Percentiles rank a stretch among this genome's conserved stretches.
Evolutionary conservation across 78 protist genomes (phyloP).

Genomic region (Acrasis kona): DNA sequence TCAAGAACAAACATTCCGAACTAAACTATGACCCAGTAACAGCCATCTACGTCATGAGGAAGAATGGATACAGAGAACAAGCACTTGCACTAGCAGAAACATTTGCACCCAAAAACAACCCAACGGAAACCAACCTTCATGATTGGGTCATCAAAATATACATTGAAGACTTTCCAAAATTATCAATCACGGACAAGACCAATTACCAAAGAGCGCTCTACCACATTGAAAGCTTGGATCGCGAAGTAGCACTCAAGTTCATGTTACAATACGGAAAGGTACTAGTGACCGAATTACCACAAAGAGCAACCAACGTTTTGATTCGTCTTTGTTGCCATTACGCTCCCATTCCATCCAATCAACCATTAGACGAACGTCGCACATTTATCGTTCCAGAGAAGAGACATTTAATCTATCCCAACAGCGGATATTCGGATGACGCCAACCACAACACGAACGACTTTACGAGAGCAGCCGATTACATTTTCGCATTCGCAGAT

Average conservation of each 20-base stretch:
- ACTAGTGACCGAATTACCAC: neutral
- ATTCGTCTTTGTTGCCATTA: neutral
- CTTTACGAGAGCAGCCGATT: neutral
- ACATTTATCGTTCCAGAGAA: too few relatives aligned
- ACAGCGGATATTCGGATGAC: neutral
- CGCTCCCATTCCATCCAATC: neutral
- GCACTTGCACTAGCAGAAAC: neutral
- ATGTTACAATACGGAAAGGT: neutral
- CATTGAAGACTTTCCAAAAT: neutral
- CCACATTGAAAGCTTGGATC: neutral
- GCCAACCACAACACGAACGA: neutral
- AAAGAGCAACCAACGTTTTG: neutral
- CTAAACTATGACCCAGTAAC: neutral
- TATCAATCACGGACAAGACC: neutral
- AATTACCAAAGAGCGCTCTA: neutral
- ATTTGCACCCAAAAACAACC: too few relatives aligned
- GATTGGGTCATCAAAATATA: neutral
- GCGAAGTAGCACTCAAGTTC: neutral
- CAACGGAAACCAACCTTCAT: neutral
- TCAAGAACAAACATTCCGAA: too few relatives aligned
- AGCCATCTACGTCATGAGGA: neutral
- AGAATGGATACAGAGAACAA: neutral
- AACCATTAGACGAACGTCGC: neutral
- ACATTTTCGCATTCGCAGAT: neutral
- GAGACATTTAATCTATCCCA: too few relatives aligned